Conservation (phyloP, 768 basidiomycete species). For the Boletus edulis region DNA sequence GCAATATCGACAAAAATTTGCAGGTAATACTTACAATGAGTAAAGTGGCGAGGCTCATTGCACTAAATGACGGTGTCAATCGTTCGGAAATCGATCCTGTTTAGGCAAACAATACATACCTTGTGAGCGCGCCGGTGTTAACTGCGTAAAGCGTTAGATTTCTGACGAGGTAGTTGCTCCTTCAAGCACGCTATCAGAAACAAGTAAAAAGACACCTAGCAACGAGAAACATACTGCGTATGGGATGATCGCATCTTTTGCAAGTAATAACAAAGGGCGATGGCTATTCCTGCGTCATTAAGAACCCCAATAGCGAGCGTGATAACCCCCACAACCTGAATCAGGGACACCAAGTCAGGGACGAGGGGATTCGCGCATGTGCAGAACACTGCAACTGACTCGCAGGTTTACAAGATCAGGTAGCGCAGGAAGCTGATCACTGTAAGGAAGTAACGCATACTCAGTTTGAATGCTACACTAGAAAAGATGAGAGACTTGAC, state of each 20-base stretch:
- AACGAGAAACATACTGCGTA: slow-evolving; percentile 33
- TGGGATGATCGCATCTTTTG: slow-evolving; percentile 52
- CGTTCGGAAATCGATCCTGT: background rate
- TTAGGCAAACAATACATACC: slow-evolving; percentile 39
- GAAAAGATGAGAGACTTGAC: slow-evolving; percentile 4
- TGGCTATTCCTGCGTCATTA: slow-evolving; percentile 52
- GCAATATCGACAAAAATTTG: background rate
- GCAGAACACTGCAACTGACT: slow-evolving; percentile 29
- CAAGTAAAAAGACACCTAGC: background rate
- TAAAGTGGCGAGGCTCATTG: slow-evolving; percentile 45
- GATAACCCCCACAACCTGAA: slow-evolving; percentile 44
- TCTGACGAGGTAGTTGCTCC: slow-evolving; percentile 55
- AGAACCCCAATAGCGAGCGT: slow-evolving; percentile 49
- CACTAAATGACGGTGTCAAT: slow-evolving; percentile 15
- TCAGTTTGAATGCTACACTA: background rate
- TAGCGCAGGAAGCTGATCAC: slow-evolving; percentile 40
- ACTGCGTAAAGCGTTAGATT: slow-evolving; percentile 57
- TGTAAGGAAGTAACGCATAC: slow-evolving; percentile 19
- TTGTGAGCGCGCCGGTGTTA: slow-evolving; percentile 63
- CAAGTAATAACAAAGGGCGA: slow-evolving; percentile 52
- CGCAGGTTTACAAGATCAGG: slow-evolving; percentile 43
- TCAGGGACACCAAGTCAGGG: background rate
- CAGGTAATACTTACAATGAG: slow-evolving; percentile 44
- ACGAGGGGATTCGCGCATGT: background rate
- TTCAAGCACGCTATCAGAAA: slow-evolving; percentile 20